Conservation (phyloP, 352 stramenopile genomes). For the Phytophthora fragariae region DNA sequence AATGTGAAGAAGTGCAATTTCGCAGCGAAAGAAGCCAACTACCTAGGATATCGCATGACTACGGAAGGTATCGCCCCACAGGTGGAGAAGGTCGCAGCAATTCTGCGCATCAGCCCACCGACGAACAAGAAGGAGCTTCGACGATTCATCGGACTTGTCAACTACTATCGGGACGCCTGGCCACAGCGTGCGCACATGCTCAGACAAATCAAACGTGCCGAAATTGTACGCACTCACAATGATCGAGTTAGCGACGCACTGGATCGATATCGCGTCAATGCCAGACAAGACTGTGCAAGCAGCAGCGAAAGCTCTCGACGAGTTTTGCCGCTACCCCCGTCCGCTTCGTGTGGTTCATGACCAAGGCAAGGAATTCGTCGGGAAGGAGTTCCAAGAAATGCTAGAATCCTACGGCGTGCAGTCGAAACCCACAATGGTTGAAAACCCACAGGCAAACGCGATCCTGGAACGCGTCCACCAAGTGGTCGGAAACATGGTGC, state of each 20-base stretch:
- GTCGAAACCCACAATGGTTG: background rate
- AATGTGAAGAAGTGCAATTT: too few relatives aligned
- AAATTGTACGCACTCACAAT: slow-evolving; percentile 11
- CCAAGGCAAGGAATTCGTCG: slow-evolving; percentile 5
- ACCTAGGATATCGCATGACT: too few relatives aligned
- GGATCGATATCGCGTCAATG: slow-evolving; percentile 1
- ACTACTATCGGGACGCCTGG: too few relatives aligned
- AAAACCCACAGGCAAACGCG: slow-evolving; percentile 4
- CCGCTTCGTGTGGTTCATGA: background rate
- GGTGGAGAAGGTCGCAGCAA: too few relatives aligned
- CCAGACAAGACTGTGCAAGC: background rate
- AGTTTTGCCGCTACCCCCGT: slow-evolving; percentile 6
- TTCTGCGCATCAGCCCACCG: too few relatives aligned
- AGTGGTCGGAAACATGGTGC: slow-evolving; percentile 4
- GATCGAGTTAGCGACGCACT: slow-evolving; percentile 3
- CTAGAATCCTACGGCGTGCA: slow-evolving; percentile 1
- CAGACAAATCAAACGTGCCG: background rate
- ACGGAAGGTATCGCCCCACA: too few relatives aligned
- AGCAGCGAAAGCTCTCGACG: background rate
- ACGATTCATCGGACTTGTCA: too few relatives aligned
- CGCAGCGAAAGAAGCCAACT: too few relatives aligned
- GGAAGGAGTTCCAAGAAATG: slow-evolving; percentile 9
- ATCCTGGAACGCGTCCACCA: slow-evolving; percentile 1
- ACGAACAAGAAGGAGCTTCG: too few relatives aligned
- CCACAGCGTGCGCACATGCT: too few relatives aligned